A percentile compares a stretch with the other conserved stretches of the same genome.
These are phyloP conservation scores for Clonostachys chloroleuca DNA, from an alignment of 2,329 filamentous ascomycete species.

Conservation along the genomic window DNA sequence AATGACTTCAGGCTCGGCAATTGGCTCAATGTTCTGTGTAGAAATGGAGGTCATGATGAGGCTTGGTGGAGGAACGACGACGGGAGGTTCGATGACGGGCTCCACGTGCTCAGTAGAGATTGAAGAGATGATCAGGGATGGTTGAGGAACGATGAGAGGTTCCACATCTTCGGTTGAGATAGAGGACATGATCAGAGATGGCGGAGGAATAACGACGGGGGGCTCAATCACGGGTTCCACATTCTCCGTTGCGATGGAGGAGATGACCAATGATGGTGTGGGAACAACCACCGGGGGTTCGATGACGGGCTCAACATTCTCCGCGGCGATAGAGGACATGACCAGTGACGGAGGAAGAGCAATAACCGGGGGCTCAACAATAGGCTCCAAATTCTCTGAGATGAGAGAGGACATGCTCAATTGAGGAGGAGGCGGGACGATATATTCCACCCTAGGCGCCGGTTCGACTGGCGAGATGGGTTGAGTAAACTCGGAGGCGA, in stretches of 20 bases:
- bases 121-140: slow-evolving; percentile 11
- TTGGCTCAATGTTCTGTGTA: slow-evolving; percentile 9
- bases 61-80: too few relatives aligned
- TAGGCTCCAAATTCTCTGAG: slow-evolving; percentile 19
- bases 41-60: too few relatives aligned
- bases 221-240: slow-evolving; percentile 16
- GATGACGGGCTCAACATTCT: slow-evolving; percentile 27
- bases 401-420: slow-evolving; percentile 13
- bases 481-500: slow-evolving; percentile 17
- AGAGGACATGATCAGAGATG: slow-evolving; percentile 7
- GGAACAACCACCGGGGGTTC: slow-evolving; percentile 10
- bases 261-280: slow-evolving; percentile 3
- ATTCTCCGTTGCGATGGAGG: slow-evolving; percentile 11
- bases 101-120: slow-evolving; percentile 19
- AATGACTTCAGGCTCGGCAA: slow-evolving; percentile 8
- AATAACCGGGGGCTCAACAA: slow-evolving; percentile 7
- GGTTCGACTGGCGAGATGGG: slow-evolving; percentile 9
- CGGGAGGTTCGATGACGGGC: slow-evolving; percentile 7
- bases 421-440: slow-evolving; percentile 6
- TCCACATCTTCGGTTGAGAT: slow-evolving; percentile 8
- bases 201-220: slow-evolving; percentile 4
- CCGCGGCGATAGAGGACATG: slow-evolving; percentile 4
- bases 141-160: slow-evolving; percentile 7
- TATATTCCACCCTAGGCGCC: slow-evolving; percentile 10
- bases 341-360: slow-evolving; percentile 1